These are phyloP conservation scores for Pezizomycotina sp. DNA, from an alignment of 2,329 filamentous ascomycete species.

Conservation along the genomic window DNA sequence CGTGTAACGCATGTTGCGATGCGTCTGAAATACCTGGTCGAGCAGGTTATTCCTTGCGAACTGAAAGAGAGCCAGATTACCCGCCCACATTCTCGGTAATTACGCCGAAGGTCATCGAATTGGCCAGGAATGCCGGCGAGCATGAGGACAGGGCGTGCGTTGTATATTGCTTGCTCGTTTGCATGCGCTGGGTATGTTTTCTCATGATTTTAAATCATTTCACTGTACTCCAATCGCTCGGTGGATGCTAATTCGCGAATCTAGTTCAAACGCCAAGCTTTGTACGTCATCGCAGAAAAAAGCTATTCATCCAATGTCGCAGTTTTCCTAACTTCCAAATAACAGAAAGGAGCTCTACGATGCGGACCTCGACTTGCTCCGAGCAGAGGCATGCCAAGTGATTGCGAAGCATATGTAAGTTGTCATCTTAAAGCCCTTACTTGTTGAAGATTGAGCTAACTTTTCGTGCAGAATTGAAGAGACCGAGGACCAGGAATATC, in stretches of 20 bases:
- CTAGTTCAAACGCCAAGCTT: conserved; percentile 68
- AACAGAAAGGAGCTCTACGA: conserved; percentile 78
- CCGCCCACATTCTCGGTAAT: conserved; percentile 71
- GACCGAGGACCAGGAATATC: conserved; percentile 61
- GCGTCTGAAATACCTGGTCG: conserved; percentile 57
- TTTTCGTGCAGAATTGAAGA: conserved; percentile 50
- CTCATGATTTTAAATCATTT: too few relatives aligned
- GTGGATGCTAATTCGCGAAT: too few relatives aligned
- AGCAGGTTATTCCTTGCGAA: conserved; percentile 79
- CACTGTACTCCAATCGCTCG: too few relatives aligned
- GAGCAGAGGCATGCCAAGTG: conserved; percentile 72
- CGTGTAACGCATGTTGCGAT: conserved; percentile 83
- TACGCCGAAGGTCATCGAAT: conserved; percentile 59
- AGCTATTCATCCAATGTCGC: too few relatives aligned
- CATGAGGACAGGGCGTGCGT: conserved; percentile 60
- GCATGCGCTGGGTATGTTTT: conserved; percentile 49
- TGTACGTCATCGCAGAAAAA: conserved; percentile 24
- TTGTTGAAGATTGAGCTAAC: neutral
- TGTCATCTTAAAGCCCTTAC: neutral
- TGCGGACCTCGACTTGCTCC: conserved; percentile 51
- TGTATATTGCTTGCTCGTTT: conserved; percentile 65
- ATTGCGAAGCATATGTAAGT: conserved; percentile 61
- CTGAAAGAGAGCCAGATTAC: conserved; percentile 61
- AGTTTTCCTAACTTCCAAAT: too few relatives aligned
- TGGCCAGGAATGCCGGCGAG: conserved; percentile 67